phyloP scores from a whole-genome alignment of 169 alveolate species.

The Cryptosporidium meleagridis region DNA sequence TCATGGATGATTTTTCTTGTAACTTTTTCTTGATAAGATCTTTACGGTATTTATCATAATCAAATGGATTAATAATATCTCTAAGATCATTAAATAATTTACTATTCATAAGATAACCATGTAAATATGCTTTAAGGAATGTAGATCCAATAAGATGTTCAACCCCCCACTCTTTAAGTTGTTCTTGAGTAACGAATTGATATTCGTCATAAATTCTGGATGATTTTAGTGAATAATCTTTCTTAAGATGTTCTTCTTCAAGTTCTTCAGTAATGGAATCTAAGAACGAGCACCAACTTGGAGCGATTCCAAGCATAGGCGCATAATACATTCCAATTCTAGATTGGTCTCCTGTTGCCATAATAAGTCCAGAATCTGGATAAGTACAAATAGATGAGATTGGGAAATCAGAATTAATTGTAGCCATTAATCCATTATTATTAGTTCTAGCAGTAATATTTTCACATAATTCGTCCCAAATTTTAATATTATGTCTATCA shows the following conservation, averaged over 20 bases:
- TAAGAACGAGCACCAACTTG: constrained; percentile 96
- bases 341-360: constrained; percentile 92
- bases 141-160: constrained; percentile 93
- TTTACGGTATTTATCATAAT: constrained; percentile 83
- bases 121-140: constrained; percentile 93
- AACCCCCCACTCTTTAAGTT: constrained; percentile 92
- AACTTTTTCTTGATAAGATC: constrained; percentile 83
- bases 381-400: constrained; percentile 86
- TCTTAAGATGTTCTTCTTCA: constrained; percentile 86
- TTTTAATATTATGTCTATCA: constrained; percentile 84
- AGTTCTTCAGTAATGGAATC: constrained; percentile 96
- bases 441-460: no score
- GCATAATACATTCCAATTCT: constrained; percentile 93
- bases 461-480: constrained; percentile 77
- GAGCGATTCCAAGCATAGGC: constrained; percentile 95
- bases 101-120: constrained; percentile 93
- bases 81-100: constrained; percentile 88
- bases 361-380: constrained; percentile 92
- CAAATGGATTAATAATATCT: constrained; percentile 86
- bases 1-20: constrained; percentile 85
- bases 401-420: constrained; percentile 85
- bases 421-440: constrained; percentile 81
- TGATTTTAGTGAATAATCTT: constrained; percentile 75
- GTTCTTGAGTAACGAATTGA: constrained; percentile 93
- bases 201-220: constrained; percentile 91